Percentiles rank a stretch among this genome's conserved stretches.
Evolutionary conservation across 2,329 filamentous ascomycete species (phyloP).

Genomic region (Cercospora nicotianae): DNA sequence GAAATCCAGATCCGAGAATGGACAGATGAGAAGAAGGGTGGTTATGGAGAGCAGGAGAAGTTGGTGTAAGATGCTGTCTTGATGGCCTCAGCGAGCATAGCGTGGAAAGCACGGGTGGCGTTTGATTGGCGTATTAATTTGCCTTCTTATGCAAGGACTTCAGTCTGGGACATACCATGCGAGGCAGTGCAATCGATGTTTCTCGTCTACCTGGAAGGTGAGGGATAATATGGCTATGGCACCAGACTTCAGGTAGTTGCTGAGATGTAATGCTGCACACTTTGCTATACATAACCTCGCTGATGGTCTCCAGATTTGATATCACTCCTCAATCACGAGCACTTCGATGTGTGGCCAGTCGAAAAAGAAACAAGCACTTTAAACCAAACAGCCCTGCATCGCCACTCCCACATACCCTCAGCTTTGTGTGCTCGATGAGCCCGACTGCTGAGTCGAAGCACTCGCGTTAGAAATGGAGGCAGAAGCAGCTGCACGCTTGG

Average conservation of each 20-base stretch:
- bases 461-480: neutral
- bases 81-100: neutral
- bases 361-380: neutral
- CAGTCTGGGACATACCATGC: neutral
- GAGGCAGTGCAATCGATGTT: too few relatives aligned
- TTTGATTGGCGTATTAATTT: neutral
- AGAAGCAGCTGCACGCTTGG: neutral
- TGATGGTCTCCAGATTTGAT: neutral
- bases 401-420: neutral
- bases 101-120: neutral
- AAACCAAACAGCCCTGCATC: neutral
- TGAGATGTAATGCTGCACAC: neutral
- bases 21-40: conserved; percentile 27
- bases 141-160: neutral
- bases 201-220: too few relatives aligned
- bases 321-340: neutral
- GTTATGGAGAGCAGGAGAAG: conserved; percentile 12
- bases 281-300: neutral
- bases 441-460: neutral
- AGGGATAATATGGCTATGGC: neutral
- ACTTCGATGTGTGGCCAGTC: neutral
- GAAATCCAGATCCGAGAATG: conserved; percentile 28
- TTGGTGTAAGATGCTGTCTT: neutral
- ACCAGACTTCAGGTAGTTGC: neutral
- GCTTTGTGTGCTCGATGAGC: neutral